These are phyloP conservation scores for Lablab purpureus DNA, from an alignment of 306 rosid genomes.

Conservation along the genomic window DNA sequence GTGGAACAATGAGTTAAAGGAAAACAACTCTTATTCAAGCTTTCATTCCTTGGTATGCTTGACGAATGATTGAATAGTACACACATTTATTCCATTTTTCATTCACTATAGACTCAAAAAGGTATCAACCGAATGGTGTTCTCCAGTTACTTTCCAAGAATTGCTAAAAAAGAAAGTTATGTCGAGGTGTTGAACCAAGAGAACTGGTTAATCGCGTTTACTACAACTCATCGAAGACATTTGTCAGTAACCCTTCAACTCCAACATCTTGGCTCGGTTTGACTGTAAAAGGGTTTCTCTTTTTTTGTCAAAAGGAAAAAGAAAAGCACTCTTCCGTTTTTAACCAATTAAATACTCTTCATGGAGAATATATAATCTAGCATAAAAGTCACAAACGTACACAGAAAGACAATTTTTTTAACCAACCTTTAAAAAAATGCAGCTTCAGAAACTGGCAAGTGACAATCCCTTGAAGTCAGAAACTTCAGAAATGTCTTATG, in stretches of 20 bases:
- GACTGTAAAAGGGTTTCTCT: neutral
- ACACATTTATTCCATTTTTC: neutral
- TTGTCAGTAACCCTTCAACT: neutral
- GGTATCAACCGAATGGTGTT: neutral
- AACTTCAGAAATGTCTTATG: neutral
- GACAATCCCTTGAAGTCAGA: neutral
- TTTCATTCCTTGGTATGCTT: neutral
- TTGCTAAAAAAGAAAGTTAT: neutral
- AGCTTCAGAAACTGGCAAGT: slow-evolving; percentile 1
- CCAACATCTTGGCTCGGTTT: slow-evolving; percentile 12
- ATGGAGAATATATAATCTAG: neutral
- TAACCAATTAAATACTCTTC: neutral
- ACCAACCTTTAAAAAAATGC: neutral
- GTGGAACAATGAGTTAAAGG: neutral
- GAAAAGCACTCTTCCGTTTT: too few species aligned
- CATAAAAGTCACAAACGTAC: neutral
- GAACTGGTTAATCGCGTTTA: neutral
- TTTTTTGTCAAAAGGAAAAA: neutral
- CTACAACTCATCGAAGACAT: neutral
- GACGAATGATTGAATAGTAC: neutral
- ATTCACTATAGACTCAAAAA: neutral
- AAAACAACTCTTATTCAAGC: neutral
- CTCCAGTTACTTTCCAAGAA: neutral
- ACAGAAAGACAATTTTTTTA: neutral
- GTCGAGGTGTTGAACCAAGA: neutral